A percentile compares a stretch with the other conserved stretches of the same genome.
phyloP scores from a whole-genome alignment of 805 yeast species.

The Candida morakotiae region DNA sequence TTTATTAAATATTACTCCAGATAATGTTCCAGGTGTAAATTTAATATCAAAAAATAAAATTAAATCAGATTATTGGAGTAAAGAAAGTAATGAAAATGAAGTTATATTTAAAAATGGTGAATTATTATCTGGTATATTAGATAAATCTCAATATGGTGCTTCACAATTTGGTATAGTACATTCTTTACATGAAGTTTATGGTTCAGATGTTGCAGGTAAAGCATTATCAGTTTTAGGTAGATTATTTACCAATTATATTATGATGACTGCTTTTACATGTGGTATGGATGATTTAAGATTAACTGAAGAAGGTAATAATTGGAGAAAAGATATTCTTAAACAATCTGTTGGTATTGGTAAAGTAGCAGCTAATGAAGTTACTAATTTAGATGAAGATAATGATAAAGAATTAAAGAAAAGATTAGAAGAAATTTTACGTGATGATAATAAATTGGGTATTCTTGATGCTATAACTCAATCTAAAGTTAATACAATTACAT shows the following conservation, averaged over 20 bases:
- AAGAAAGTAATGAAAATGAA: slow-evolving; percentile 75
- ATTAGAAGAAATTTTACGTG: slow-evolving; percentile 91
- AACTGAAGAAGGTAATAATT: slow-evolving; percentile 83
- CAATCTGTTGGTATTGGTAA: slow-evolving; percentile 81
- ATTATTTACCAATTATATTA: slow-evolving; percentile 88
- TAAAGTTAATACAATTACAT: slow-evolving; percentile 85
- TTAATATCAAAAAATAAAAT: slow-evolving; percentile 80
- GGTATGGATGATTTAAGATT: slow-evolving; percentile 99
- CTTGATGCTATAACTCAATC: slow-evolving; percentile 94
- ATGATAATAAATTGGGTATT: slow-evolving; percentile 86
- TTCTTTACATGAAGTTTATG: slow-evolving; percentile 93
- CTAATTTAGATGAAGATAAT: slow-evolving; percentile 60
- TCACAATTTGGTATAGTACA: slow-evolving; percentile 95
- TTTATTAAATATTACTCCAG: slow-evolving; percentile 81
- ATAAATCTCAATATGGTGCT: slow-evolving; percentile 98
- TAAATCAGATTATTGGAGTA: slow-evolving; percentile 94
- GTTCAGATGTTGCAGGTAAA: slow-evolving; percentile 85
- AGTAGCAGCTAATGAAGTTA: slow-evolving; percentile 90
- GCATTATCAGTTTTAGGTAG: slow-evolving; percentile 90
- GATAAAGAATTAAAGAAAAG: slow-evolving; percentile 82
- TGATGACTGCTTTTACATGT: slow-evolving; percentile 93
- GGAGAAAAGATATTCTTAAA: slow-evolving; percentile 81
- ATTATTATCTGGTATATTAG: slow-evolving; percentile 86
- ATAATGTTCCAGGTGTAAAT: slow-evolving; percentile 86
- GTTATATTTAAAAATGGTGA: slow-evolving; percentile 87